Evolutionary conservation across 768 basidiomycete genomes (phyloP), one percentile per base, ranked within the genome.

Genomic region (Termitomyces sp.): DNA sequence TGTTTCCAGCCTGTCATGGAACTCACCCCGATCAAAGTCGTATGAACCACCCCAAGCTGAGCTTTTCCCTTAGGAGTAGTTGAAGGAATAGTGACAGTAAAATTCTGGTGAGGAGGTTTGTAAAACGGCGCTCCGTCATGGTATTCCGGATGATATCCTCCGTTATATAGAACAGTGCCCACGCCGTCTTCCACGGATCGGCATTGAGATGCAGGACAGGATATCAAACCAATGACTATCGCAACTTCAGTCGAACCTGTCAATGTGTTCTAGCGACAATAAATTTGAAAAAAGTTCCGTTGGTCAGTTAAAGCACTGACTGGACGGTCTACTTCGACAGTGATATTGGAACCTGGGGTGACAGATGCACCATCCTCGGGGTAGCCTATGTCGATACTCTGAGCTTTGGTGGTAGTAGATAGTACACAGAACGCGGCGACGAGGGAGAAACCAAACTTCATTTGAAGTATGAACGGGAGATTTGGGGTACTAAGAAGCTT

Each of bases 291-390:
- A 36, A 52, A 24, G 16, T 8, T 24, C 7, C 43, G 49, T 36
- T 18, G 6, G 32, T 11, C 32, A 18, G 8, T 44, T 7, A 3
- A 28, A 24, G 13, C 3, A 70, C 79, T 28, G 64, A 83, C 82
- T 3, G 80, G 80, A 53, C 73, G 71, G 56, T 78, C 77, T 10
- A 84, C 64, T 58, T 80, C 76, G 6, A 83, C 76, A 4, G 66
- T 73, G 28, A 84, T 41, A 13, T 63, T 62, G 5, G 59, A 64
- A 4, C 82, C 82, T 30, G 75, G 62, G 6, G 38, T 54, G 9
- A 83, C 71, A 8, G 63, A 53, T 7, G 70, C 54, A 6, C 71
- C 72, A 5, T 67, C 62, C 3, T 68, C 60, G 5, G 83, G 83
- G 22, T 65, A 65, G 6, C 75, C 75, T 35, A 85, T 78, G 16